Conservation (phyloP, 164 flowering plant species). For the Aristolochia contorta region DNA sequence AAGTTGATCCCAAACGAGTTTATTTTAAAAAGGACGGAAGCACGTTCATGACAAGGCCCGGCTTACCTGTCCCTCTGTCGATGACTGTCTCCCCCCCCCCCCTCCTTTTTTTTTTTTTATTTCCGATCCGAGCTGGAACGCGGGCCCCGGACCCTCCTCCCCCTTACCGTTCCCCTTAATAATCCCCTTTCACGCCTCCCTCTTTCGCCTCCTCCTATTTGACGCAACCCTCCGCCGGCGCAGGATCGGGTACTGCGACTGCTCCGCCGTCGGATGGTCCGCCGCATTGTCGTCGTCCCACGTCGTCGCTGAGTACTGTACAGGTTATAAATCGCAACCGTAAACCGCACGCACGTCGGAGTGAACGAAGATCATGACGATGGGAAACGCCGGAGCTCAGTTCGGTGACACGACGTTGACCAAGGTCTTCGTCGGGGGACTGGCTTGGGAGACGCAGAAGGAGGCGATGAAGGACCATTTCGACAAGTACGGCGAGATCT, state of each 20-base stretch:
- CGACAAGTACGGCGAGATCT: constrained; percentile 77
- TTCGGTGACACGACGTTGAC: constrained; percentile 81
- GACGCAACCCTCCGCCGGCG: neutral
- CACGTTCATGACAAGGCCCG: constrained; percentile 28
- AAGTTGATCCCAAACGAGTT: neutral
- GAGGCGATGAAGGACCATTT: constrained; percentile 73
- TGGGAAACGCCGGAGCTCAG: constrained; percentile 28
- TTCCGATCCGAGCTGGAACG: constrained; percentile 14
- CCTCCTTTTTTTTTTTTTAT: no score
- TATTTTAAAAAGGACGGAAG: constrained; percentile 1
- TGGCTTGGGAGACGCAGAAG: constrained; percentile 94
- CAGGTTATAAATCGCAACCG: neutral
- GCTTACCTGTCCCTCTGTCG: constrained; percentile 29
- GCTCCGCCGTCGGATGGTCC: neutral
- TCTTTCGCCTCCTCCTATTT: neutral
- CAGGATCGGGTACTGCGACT: neutral
- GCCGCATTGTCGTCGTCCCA: no score
- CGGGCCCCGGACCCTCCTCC: neutral
- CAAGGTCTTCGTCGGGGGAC: constrained; percentile 89
- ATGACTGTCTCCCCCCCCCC: constrained; percentile 26
- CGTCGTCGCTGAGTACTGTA: neutral
- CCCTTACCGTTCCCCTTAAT: constrained; percentile 2
- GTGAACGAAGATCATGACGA: constrained; percentile 11
- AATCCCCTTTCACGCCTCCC: constrained; percentile 2
- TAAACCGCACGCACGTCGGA: no score